A percentile compares a stretch with the other conserved stretches of the same genome.
phyloP scores from a whole-genome alignment of 306 rosid species.

The Gillenia trifoliata region DNA sequence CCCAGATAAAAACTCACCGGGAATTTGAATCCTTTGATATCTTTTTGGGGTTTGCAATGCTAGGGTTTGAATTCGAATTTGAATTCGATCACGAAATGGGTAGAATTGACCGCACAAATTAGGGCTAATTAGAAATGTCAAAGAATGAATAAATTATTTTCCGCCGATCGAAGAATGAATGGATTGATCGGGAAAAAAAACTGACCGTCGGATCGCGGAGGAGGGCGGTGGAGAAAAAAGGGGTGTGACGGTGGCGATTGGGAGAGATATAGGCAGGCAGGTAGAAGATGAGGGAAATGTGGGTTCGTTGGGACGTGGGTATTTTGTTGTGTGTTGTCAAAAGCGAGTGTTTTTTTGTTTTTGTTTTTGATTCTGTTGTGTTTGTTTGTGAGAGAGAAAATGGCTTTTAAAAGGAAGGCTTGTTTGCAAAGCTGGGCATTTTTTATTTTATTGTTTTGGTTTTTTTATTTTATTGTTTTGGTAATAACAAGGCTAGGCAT shows the following conservation, averaged over 20 bases:
- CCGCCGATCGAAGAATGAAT: not conserved
- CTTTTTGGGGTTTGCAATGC: not conserved
- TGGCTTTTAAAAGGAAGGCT: not conserved
- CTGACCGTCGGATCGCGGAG: not conserved
- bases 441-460: not conserved
- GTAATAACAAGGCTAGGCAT: not conserved
- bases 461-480: not conserved
- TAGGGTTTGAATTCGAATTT: conserved; percentile 5
- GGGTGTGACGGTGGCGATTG: not conserved
- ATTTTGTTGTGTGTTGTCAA: not conserved
- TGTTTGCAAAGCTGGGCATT: not conserved
- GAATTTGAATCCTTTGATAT: not conserved
- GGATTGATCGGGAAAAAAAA: not conserved
- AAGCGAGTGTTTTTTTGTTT: not conserved
- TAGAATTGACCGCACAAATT: not conserved
- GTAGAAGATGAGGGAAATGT: not conserved
- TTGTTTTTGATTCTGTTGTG: not conserved
- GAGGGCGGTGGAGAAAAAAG: not conserved
- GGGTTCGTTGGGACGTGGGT: not conserved
- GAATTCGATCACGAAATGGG: not conserved
- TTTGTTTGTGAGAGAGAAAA: not conserved
- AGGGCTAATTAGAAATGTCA: not conserved
- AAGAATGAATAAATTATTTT: not conserved
- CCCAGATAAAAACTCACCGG: conserved; percentile 6
- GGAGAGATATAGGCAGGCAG: not conserved